Evolutionary conservation across 2,329 filamentous ascomycete species (phyloP).

Genomic region (Akanthomyces lecanii): DNA sequence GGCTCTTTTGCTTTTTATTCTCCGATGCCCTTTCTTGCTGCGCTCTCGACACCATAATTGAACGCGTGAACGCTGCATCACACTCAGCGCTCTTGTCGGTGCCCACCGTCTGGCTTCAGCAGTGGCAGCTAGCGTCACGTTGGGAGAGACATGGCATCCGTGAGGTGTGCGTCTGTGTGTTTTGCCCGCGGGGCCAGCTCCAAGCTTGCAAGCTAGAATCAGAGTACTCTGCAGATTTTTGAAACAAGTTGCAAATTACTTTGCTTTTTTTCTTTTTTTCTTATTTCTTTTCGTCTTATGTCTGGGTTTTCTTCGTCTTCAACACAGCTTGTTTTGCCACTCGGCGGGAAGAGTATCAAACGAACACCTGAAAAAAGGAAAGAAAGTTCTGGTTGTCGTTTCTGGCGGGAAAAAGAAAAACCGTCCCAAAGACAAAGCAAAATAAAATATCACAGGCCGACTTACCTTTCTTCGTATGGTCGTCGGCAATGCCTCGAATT

Average conservation of each 20-base stretch:
- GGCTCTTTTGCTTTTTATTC: neutral
- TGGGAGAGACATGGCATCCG: neutral
- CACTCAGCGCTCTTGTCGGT: neutral
- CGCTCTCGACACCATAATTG: neutral
- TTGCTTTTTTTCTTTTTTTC: neutral
- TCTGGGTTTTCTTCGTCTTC: neutral
- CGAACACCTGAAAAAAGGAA: neutral
- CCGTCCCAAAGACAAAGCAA: neutral
- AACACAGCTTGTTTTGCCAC: neutral
- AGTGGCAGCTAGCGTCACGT: constrained; percentile 1
- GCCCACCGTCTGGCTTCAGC: neutral
- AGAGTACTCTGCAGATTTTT: neutral
- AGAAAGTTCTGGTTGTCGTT: neutral
- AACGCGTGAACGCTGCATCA: neutral
- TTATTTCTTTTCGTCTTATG: neutral
- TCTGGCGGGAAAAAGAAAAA: neutral
- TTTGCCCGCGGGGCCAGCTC: neutral
- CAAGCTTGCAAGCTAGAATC: neutral
- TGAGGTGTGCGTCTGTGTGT: constrained; percentile 15
- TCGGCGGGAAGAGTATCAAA: neutral
- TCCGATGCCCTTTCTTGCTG: neutral
- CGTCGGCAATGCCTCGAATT: constrained; percentile 19
- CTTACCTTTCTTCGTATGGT: constrained; percentile 24
- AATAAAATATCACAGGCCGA: too few relatives aligned
- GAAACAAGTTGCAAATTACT: neutral